Base-by-base conservation (phyloP, 164 flowering plant genomes). In the Aristolochia fimbriata region DNA sequence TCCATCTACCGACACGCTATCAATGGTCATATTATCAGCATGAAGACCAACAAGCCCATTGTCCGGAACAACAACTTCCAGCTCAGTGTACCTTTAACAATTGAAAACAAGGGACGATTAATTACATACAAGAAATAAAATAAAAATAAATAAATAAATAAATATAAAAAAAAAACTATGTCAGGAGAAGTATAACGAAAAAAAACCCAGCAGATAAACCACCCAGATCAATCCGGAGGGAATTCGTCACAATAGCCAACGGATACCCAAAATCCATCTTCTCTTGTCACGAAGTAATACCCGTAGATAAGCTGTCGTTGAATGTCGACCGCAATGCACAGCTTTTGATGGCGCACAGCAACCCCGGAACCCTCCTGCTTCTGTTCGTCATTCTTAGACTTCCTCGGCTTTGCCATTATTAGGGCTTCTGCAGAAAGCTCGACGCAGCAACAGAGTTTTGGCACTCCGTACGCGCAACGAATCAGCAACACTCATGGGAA, bases 381-480 rank as follows among this genome's bases (percentile, higher is more conserved):
- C 64, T 82, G 65, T 12, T 82, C 96, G 52, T 81, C 83, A 51
- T n/a, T 77, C 72, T 93, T 88, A 57, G 77, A 77, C 76, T 90
- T 93, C 9, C 88, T 85, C 63, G 95, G 81, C 76, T 93, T 93
- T 78, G 95, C 96, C 99, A 93, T 93, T 66, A 13, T 4, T 41
- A 33, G 45, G 60, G 47, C 23, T 37, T 57, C 15, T 20, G 60
- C 9, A 20, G 10, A 33, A 37, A 37, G 43, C 43, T 37, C 8
- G 8, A 3, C 1, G 43, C 7, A 37, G 43, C 43, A 37, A 37
- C 11, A 7, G 43, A 37, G 43, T 37, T 37, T 10, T 3, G 10
- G 1, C 43, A 37, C 43, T 7, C 43, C 43, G 11, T 37, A 37
- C 43, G 43, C 43, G 43, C 43, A 37, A 37, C 43, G 4, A 3